Base-by-base conservation (phyloP, 805 yeast genomes). In the Wickerhamiella musiphila region DNA sequence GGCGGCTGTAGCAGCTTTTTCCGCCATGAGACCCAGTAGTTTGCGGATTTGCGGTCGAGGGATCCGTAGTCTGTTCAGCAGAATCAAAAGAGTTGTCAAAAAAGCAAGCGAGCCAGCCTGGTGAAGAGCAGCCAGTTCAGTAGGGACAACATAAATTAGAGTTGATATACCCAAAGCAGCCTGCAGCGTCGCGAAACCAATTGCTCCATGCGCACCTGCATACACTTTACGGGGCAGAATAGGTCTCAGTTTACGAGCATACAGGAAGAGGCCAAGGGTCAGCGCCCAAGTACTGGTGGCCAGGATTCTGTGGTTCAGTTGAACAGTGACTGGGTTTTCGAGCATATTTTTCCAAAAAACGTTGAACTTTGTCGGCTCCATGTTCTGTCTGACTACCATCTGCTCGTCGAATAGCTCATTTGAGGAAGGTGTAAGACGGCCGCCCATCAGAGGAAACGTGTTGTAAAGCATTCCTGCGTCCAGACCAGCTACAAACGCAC, bases 391-490 rank as follows among this genome's bases (percentile, higher is more conserved):
- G 23, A 32, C 33, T 65, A 35, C 62, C 56, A 47, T 78, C 11
- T 17, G 7, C 4, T 76, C 71, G 29, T 78, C 77, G 63, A 84
- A 68, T 31, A 90, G 60, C 53, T 90, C 99, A 40, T 65, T 58
- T n/a, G 50, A 54, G 12, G 78, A 66, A 7, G 99, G 98, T 23
- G 78, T 41, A 31, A 81, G 81, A 2, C 48, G 30, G 28, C 52
- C 56, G 26, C 96, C 96, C 98, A 90, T 90, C 46, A 75, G 78
- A 20, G 99, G 98, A 67, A 83, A 90, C 4, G 92, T 76, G 55
- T 90, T 90, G 57, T 90, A 90, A 43, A 90, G 83, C 55, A 84
- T 62, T 31, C 98, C 98, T 3, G 99, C 98, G 56, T 90, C 98
- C 34, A 90, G 63, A 6, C 98, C 98, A 11, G 99, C 98, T 28